phyloP scores from a whole-genome alignment of 108 stramenopile genomes.

The Stephanodiscus minutulus region DNA sequence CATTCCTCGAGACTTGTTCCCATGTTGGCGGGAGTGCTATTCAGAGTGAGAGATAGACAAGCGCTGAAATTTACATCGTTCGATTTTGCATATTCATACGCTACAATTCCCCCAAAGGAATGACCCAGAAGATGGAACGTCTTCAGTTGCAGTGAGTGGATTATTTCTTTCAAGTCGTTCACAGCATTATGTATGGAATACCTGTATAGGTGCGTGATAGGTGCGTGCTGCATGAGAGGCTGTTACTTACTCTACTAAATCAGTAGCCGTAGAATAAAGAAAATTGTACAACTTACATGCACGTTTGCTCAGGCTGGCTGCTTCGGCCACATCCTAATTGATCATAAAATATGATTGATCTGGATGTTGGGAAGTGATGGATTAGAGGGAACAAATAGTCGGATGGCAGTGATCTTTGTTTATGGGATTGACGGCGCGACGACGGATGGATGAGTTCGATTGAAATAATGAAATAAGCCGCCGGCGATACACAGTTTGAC shows the following conservation, averaged over 20 bases:
- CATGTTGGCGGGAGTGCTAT: conserved; percentile 48
- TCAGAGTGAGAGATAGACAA: conserved; percentile 39
- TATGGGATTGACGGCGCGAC: not conserved
- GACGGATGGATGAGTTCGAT: not conserved
- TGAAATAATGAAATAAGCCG: not conserved
- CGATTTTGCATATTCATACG: conserved; percentile 43
- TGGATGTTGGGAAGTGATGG: conserved; percentile 40
- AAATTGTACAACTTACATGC: conserved; percentile 29
- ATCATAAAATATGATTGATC: conserved; percentile 55
- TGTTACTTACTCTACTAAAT: not conserved
- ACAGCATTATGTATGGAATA: conserved; percentile 44
- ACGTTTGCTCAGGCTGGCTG: conserved; percentile 28
- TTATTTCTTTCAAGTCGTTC: conserved; percentile 32
- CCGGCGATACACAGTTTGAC: conserved; percentile 11
- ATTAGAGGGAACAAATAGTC: conserved; percentile 47
- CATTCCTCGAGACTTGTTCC: conserved; percentile 37
- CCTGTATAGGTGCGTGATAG: conserved; percentile 16
- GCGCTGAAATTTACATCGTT: not conserved
- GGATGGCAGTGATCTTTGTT: conserved; percentile 47
- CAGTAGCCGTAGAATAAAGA: not conserved
- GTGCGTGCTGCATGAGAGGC: not conserved
- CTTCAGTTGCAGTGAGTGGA: conserved; percentile 21
- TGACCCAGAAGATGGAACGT: conserved; percentile 48
- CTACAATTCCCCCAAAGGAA: conserved; percentile 47
- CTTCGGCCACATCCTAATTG: conserved; percentile 54